Conservation (phyloP, 2,329 filamentous ascomycete genomes). For the Cytospora mali region DNA sequence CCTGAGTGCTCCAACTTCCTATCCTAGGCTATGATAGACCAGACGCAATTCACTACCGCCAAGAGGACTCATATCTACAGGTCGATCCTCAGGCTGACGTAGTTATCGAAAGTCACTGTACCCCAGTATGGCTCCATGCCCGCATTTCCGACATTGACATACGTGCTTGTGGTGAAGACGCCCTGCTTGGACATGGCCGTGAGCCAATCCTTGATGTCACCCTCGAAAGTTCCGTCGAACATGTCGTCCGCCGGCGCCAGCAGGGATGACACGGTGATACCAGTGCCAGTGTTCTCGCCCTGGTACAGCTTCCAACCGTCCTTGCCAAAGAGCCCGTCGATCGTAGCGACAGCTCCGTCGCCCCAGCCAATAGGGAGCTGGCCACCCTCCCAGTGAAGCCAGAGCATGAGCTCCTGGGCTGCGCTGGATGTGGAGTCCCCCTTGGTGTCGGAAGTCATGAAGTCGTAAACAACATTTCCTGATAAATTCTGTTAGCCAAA, state of each 20-base stretch:
- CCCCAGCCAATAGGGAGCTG: constrained; percentile 48
- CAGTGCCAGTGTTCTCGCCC: constrained; percentile 45
- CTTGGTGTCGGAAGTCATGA: constrained; percentile 47
- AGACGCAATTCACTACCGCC: neutral
- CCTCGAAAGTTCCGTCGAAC: constrained; percentile 42
- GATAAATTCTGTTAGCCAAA: neutral
- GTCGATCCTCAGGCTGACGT: constrained; percentile 31
- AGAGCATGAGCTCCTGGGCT: constrained; percentile 48
- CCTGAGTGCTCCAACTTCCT: neutral
- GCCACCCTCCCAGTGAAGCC: constrained; percentile 47
- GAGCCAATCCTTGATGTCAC: constrained; percentile 47
- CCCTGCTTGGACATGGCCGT: constrained; percentile 41
- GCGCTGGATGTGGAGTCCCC: constrained; percentile 44
- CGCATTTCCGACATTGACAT: constrained; percentile 47
- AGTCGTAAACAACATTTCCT: constrained; percentile 48
- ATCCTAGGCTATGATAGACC: neutral
- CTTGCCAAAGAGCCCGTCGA: constrained; percentile 41
- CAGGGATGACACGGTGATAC: constrained; percentile 45
- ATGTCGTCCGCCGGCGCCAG: constrained; percentile 39
- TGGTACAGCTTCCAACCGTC: constrained; percentile 46
- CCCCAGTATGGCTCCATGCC: constrained; percentile 37
- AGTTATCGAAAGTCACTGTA: constrained; percentile 32
- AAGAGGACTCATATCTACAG: constrained; percentile 13
- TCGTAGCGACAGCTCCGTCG: constrained; percentile 39
- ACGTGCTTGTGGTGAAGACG: constrained; percentile 41